These are phyloP conservation scores for Periconia sp. DNA, from an alignment of 2,329 filamentous ascomycete species.

Conservation along the genomic window DNA sequence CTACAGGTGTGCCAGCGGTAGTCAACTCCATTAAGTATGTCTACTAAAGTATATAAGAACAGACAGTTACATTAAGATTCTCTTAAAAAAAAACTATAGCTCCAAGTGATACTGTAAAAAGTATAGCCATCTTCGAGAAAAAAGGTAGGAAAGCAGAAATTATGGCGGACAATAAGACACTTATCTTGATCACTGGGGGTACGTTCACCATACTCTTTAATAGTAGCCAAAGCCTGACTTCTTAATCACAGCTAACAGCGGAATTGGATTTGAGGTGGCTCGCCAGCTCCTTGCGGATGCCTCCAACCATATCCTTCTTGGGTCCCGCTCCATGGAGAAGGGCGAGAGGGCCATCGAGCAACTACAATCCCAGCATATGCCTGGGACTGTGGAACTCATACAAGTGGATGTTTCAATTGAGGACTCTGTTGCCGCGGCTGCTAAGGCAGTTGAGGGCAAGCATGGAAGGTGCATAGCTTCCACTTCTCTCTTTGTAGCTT, in stretches of 20 bases:
- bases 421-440: slow-evolving; percentile 47
- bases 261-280: slow-evolving; percentile 55
- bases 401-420: slow-evolving; percentile 52
- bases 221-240: no score
- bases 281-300: slow-evolving; percentile 42
- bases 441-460: slow-evolving; percentile 23
- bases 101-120: no score
- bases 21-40: no score
- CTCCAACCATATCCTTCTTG: slow-evolving; percentile 34
- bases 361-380: slow-evolving; percentile 21
- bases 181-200: slow-evolving; percentile 47
- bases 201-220: slow-evolving; percentile 10
- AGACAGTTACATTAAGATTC: no score
- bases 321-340: slow-evolving; percentile 20
- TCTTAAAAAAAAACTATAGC: no score
- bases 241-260: slow-evolving; percentile 51
- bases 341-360: slow-evolving; percentile 30
- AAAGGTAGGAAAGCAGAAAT: no score
- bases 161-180: slow-evolving; percentile 21
- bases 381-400: slow-evolving; percentile 42
- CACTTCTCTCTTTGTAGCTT: neutral
- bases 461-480: slow-evolving; percentile 25
- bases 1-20: no score
- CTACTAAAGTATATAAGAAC: no score
- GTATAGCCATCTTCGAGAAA: no score